Base-by-base conservation (phyloP, 495 filamentous ascomycete genomes). In the Aspergillus olivimuriae region DNA sequence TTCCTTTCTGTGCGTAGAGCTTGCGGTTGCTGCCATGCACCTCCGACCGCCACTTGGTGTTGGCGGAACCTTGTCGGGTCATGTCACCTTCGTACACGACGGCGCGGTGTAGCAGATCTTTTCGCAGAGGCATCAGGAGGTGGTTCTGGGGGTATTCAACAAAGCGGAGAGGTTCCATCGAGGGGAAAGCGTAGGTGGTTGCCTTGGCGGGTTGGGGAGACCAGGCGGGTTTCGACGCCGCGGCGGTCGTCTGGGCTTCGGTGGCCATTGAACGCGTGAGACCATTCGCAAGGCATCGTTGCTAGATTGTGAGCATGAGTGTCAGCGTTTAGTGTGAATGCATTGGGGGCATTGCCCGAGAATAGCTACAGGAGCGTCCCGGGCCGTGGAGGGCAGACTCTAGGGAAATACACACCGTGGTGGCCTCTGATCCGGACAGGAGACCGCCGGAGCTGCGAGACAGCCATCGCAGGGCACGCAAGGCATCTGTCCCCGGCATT, bases 81-180 rank as follows among this genome's bases (percentile, higher is more conserved):
- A 67, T 77, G 72, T 96, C 89, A 55, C 87, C 92, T 68, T 98
- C 92, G 77, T 84, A 97, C 46, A 95, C 60, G 15, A 97, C 77
- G 46, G 94, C 92, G 21, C 90, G 79, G 64, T 97, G 94, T 15
- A 99, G 81, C 43, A 99, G 82, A 56, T 99, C 92, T 56, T 84
- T 82, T 8, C 92, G 87, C 12, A 95, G 73, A 4, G 92, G 92
- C 34, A 96, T 75, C 57, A 82, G 60, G 4, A 99, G 82, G 60
- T 96, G 86, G 47, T 83, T 86, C 44, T 76, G 63, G 6, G 85
- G 81, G 73, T 89, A 97, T 60, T 80, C 62, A 48, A 86, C 78
- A 60, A 94, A 84, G 26, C 81, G 76, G 35, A 81, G 60, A 17
- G 92, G 92, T 62, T 95, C 89, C 71, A 97, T 81, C 12, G 81